A percentile compares a stretch with the other conserved stretches of the same genome.
Evolutionary conservation across 257 asterid species (phyloP).

Genomic region (Paraleonurus japonicus): DNA sequence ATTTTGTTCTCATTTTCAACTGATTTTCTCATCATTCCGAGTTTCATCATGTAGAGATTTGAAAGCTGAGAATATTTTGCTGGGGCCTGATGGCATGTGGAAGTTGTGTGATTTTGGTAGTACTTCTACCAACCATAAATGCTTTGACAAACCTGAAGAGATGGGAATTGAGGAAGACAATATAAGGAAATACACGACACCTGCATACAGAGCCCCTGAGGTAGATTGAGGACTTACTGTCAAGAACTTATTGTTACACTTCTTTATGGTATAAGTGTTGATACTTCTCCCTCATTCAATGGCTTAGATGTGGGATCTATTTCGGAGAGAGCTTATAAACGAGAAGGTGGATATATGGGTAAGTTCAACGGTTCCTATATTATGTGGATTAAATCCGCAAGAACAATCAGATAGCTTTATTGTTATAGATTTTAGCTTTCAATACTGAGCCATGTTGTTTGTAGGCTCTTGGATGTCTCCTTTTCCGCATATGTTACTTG

Average conservation of each 20-base stretch:
- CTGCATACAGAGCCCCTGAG: conserved; percentile 99
- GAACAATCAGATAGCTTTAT: neutral
- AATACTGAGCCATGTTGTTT: conserved; percentile 24
- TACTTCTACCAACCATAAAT: conserved; percentile 87
- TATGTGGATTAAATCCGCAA: conserved; percentile 8
- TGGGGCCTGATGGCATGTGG: conserved; percentile 96
- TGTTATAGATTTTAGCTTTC: conserved; percentile 4
- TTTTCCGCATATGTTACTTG: conserved; percentile 89
- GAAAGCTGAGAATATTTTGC: conserved; percentile 94
- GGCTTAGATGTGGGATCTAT: conserved; percentile 96
- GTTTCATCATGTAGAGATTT: conserved; percentile 63
- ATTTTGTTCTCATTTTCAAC: conserved; percentile 29
- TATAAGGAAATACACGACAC: conserved; percentile 93
- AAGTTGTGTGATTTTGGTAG: conserved; percentile 98
- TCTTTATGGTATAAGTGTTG: conserved; percentile 39
- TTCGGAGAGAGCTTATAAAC: conserved; percentile 76
- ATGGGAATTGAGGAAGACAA: conserved; percentile 99
- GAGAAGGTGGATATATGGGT: conserved; percentile 99
- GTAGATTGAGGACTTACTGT: conserved; percentile 51
- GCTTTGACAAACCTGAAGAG: conserved; percentile 96
- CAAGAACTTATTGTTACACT: conserved; percentile 31
- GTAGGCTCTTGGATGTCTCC: conserved; percentile 98
- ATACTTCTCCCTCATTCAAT: conserved; percentile 43
- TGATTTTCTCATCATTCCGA: conserved; percentile 25
- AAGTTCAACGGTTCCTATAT: conserved; percentile 38